Conservation (phyloP, 306 rosid genomes). For the Trichosanthes cucumerina region DNA sequence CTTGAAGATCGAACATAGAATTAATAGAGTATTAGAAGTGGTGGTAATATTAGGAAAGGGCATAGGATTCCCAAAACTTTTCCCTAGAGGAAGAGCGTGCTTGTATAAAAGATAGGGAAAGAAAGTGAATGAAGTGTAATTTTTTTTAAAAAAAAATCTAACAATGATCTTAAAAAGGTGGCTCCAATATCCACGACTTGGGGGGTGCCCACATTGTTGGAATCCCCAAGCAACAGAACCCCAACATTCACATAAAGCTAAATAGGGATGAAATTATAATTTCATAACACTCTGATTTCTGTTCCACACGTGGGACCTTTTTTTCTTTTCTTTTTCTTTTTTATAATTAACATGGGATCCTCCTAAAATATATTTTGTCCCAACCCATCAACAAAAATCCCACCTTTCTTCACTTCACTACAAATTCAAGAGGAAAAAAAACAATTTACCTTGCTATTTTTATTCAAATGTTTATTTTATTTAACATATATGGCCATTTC, state of each 20-base stretch:
- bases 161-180: constrained; percentile 46
- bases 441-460: background rate
- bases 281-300: constrained; percentile 28
- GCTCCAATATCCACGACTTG: constrained; percentile 44
- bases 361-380: constrained; percentile 26
- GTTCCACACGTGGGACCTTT: constrained; percentile 86
- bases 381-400: constrained; percentile 2
- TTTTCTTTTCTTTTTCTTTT: background rate
- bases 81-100: constrained; percentile 57
- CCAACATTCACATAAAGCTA: constrained; percentile 8
- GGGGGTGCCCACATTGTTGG: constrained; percentile 27
- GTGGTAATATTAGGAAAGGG: constrained; percentile 5
- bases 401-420: constrained; percentile 15
- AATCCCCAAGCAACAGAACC: constrained; percentile 73
- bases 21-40: too few species aligned
- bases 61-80: constrained; percentile 88
- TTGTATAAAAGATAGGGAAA: constrained; percentile 45
- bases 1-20: too few species aligned
- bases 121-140: constrained; percentile 48
- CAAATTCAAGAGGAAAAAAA: background rate
- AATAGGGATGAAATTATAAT: constrained; percentile 5
- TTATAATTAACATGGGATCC: background rate
- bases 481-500: background rate
- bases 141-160: constrained; percentile 34
- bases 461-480: background rate